Evolutionary conservation across 345 rosid genomes (phyloP).

Genomic region (Salix purpurea): DNA sequence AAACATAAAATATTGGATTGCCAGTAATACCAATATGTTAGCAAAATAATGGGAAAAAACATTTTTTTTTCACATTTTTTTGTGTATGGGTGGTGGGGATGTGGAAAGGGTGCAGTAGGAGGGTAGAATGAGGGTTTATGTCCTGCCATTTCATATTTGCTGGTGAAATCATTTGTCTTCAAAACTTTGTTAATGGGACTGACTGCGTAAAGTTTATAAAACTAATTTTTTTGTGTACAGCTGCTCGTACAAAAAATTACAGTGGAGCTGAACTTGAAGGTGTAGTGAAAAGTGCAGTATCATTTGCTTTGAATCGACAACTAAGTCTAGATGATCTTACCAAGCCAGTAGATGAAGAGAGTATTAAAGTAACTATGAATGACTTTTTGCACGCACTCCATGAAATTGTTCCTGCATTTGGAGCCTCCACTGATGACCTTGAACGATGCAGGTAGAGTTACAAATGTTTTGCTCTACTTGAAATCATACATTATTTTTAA

Average conservation of each 20-base stretch:
- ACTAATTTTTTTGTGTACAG: conserved; percentile 36
- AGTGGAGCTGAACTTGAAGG: conserved; percentile 99
- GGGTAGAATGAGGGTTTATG: not conserved
- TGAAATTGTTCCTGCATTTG: conserved; percentile 88
- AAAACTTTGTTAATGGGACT: not conserved
- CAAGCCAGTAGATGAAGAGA: conserved; percentile 95
- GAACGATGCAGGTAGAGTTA: conserved; percentile 78
- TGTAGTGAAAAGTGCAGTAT: conserved; percentile 97
- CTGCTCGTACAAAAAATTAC: conserved; percentile 94
- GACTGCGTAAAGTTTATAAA: not conserved
- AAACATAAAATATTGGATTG: not conserved
- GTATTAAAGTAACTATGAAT: conserved; percentile 86
- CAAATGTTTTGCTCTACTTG: not conserved
- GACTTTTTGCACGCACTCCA: conserved; percentile 78
- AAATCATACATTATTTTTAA: not conserved
- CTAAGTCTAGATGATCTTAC: conserved; percentile 92
- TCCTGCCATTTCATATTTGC: not conserved
- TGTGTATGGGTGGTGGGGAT: not conserved
- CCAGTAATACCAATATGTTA: not conserved
- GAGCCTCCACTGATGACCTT: conserved; percentile 96
- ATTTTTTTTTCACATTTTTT: not conserved
- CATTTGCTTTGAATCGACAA: conserved; percentile 94
- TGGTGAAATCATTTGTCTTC: not conserved
- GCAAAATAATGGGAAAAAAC: not conserved
- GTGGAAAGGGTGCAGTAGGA: no score